These are phyloP conservation scores for Xylaria cubensis DNA, from an alignment of 495 filamentous ascomycete species.

Conservation along the genomic window DNA sequence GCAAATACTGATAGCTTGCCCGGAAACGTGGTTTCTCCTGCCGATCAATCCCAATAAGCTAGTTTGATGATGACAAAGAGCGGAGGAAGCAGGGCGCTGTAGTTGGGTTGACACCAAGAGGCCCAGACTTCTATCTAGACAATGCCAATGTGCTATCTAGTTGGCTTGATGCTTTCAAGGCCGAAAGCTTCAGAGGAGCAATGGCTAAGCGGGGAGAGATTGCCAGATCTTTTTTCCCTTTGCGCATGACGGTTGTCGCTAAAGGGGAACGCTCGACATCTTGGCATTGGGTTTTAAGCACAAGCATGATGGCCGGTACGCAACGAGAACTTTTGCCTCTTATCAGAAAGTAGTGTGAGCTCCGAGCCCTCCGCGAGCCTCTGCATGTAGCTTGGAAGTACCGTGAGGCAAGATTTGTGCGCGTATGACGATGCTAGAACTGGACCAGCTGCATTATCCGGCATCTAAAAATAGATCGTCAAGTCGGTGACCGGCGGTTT, in stretches of 20 bases:
- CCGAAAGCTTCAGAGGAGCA: slow-evolving; percentile 22
- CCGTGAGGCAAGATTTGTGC: slow-evolving; percentile 25
- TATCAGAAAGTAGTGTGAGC: not conserved
- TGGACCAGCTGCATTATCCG: slow-evolving; percentile 5
- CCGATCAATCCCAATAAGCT: slow-evolving; percentile 5
- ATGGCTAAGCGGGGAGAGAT: slow-evolving; percentile 28
- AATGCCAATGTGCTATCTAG: slow-evolving; percentile 3
- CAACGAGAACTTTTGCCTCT: slow-evolving; percentile 15
- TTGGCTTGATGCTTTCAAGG: slow-evolving; percentile 15
- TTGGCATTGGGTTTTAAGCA: slow-evolving; percentile 35
- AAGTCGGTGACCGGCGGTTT: slow-evolving; percentile 21
- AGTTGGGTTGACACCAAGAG: not conserved
- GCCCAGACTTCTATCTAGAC: not conserved
- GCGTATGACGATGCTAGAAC: slow-evolving; percentile 12
- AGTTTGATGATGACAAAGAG: slow-evolving; percentile 13
- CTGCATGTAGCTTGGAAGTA: slow-evolving; percentile 27
- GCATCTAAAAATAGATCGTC: slow-evolving; percentile 27
- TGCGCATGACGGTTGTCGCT: slow-evolving; percentile 37
- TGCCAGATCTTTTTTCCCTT: slow-evolving; percentile 33
- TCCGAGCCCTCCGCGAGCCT: not conserved
- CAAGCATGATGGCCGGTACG: slow-evolving; percentile 16
- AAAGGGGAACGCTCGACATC: slow-evolving; percentile 44
- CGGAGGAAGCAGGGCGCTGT: not conserved
- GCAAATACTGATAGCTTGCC: slow-evolving; percentile 1
- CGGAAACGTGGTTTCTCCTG: not conserved